Conservation (phyloP, 2,329 filamentous ascomycete species). For the Trichoderma hamatum region DNA sequence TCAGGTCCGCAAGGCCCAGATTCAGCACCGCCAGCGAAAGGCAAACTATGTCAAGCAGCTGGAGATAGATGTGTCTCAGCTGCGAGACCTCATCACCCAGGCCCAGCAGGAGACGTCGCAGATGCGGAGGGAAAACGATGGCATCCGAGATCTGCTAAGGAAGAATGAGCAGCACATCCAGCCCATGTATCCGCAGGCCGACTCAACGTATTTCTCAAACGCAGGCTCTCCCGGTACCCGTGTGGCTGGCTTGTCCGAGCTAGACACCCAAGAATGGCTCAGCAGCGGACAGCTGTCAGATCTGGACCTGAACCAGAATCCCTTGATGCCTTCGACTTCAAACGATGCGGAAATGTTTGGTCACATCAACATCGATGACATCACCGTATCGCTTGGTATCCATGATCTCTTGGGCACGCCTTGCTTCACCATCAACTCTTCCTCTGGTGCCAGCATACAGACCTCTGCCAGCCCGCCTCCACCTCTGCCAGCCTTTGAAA, state of each 20-base stretch:
- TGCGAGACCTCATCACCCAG: slow-evolving; percentile 51
- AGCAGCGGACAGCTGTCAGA: slow-evolving; percentile 9
- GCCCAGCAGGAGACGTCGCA: slow-evolving; percentile 44
- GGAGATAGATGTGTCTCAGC: slow-evolving; percentile 53
- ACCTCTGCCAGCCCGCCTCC: slow-evolving; percentile 32
- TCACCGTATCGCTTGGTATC: slow-evolving; percentile 47
- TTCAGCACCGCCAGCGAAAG: slow-evolving; percentile 59
- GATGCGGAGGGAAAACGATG: slow-evolving; percentile 49
- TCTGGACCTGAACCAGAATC: slow-evolving; percentile 21
- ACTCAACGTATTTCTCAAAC: slow-evolving; percentile 11
- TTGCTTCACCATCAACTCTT: slow-evolving; percentile 46
- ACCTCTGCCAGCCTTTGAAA: slow-evolving; percentile 31
- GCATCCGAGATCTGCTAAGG: slow-evolving; percentile 43
- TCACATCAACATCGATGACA: slow-evolving; percentile 42
- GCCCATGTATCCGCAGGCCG: slow-evolving; percentile 25
- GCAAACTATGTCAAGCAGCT: slow-evolving; percentile 58
- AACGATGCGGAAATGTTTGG: slow-evolving; percentile 37
- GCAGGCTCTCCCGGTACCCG: slow-evolving; percentile 9
- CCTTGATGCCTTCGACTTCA: slow-evolving; percentile 20
- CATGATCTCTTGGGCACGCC: slow-evolving; percentile 48
- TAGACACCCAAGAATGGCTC: slow-evolving; percentile 20
- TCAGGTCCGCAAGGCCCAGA: slow-evolving; percentile 58
- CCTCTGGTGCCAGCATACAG: slow-evolving; percentile 30
- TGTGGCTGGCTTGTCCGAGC: background rate
- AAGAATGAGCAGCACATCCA: slow-evolving; percentile 30